Base-by-base conservation (phyloP, 1,139 yeast species). In the Schwanniomyces etchellsii region DNA sequence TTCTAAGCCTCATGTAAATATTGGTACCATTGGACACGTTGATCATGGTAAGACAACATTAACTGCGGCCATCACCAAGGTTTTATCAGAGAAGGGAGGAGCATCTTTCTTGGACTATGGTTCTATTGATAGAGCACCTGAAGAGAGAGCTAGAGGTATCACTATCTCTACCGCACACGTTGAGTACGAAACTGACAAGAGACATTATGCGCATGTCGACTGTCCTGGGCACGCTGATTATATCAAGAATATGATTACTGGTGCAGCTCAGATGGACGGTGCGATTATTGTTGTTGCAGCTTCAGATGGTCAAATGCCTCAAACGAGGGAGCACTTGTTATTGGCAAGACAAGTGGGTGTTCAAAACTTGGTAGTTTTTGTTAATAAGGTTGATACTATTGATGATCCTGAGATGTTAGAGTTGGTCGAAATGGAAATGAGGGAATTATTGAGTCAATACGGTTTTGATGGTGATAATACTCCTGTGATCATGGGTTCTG, bases 241-340 rank as follows among this genome's bases (percentile, higher is more conserved):
- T 66, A 91, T 91, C 65, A 91, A 91, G 74, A 89, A 89, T 64
- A 91, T 91, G 97, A 91, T 91, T 64, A 86, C 96, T 46, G 97
- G 97, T 80, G 97, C 97, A 51, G 96, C 97, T 50, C 96, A 91
- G 64, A 89, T 89, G 97, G 98, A 91, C 62, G 97, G 97, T 74
- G 98, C 97, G 47, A 89, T 91, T 52, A 89, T 91, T 70, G 98
- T 91, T 44, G 98, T 91, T 63, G 97, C 97, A 55, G 98, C 98
- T 43, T 74, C 95, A 38, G 98, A 91, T 57, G 98, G 98, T 56
- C 96, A 89, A 70, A 91, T 91, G 98, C 97, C 96, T 57, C 98
- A 91, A 74, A 93, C 98, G 49, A 84, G 96, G 73, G 98, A 91
- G 71, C 98, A 91, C 69, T 74, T 91, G 72, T 72, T 91, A 64